These are phyloP conservation scores for Mycena sp. DNA, from an alignment of 1,284 basidiomycete genomes.

Conservation along the genomic window DNA sequence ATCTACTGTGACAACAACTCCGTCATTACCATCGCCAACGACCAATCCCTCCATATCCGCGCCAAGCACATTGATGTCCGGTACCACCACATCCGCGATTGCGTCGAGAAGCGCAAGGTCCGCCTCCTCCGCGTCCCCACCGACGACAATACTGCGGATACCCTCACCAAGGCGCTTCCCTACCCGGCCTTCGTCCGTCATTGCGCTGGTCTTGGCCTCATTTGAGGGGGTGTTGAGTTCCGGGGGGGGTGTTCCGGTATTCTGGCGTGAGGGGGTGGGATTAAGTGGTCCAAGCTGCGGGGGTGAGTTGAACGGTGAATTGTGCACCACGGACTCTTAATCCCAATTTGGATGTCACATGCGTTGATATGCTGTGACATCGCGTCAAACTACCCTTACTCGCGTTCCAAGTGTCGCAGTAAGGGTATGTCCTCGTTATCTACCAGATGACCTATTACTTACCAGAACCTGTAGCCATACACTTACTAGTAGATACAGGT, in stretches of 20 bases:
- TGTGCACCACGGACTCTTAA: too few relatives aligned
- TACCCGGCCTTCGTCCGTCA: neutral
- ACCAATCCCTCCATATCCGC: slow-evolving; percentile 26
- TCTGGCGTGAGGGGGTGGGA: neutral
- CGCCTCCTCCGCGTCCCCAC: slow-evolving; percentile 39
- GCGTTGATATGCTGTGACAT: neutral
- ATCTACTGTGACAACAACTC: slow-evolving; percentile 40
- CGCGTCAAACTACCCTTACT: neutral
- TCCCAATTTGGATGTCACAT: too few relatives aligned
- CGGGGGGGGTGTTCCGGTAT: neutral
- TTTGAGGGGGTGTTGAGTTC: neutral
- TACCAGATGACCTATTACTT: too few relatives aligned
- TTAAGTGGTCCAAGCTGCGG: too few relatives aligned
- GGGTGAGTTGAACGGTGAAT: too few relatives aligned
- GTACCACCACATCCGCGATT: too few relatives aligned
- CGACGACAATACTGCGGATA: slow-evolving; percentile 46
- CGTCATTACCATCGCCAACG: slow-evolving; percentile 32
- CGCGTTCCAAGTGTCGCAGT: too few relatives aligned
- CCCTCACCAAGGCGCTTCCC: slow-evolving; percentile 50
- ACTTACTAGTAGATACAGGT: too few relatives aligned
- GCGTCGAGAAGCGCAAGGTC: slow-evolving; percentile 36
- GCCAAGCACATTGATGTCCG: slow-evolving; percentile 42
- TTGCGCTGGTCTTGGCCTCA: neutral
- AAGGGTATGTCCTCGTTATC: too few relatives aligned
- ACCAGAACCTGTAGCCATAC: too few relatives aligned